phyloP scores from a whole-genome alignment of 371 early-diverging fungal genomes.

The Mucor mucedo region DNA sequence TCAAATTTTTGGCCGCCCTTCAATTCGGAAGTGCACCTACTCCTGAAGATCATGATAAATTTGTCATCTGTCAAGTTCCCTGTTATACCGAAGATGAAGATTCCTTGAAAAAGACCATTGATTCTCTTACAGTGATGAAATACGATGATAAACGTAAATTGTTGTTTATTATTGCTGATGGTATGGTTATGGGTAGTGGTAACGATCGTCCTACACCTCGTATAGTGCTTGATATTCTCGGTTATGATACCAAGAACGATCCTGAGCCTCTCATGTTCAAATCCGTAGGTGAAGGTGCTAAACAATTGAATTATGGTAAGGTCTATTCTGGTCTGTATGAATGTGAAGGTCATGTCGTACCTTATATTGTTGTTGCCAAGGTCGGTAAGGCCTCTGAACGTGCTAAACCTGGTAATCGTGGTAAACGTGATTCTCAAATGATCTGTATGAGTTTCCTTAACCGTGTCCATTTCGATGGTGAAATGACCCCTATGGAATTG shows the following conservation, averaged over 20 bases:
- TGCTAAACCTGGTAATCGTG: slow-evolving; percentile 92
- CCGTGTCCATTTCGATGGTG: slow-evolving; percentile 91
- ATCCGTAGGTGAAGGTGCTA: slow-evolving; percentile 86
- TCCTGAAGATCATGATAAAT: slow-evolving; percentile 89
- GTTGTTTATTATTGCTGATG: slow-evolving; percentile 87
- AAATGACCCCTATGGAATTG: slow-evolving; percentile 88
- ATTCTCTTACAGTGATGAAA: slow-evolving; percentile 84
- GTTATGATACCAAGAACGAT: slow-evolving; percentile 80
- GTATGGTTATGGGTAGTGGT: slow-evolving; percentile 92
- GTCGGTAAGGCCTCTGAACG: slow-evolving; percentile 79
- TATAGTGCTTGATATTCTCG: slow-evolving; percentile 92
- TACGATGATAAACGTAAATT: slow-evolving; percentile 96
- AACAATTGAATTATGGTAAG: slow-evolving; percentile 93
- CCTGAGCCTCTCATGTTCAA: slow-evolving; percentile 91
- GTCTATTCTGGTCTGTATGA: slow-evolving; percentile 97
- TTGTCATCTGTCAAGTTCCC: slow-evolving; percentile 91
- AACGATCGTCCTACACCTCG: slow-evolving; percentile 97
- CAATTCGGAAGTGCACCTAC: slow-evolving; percentile 77
- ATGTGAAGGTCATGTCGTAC: slow-evolving; percentile 82
- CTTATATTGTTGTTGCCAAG: slow-evolving; percentile 94
- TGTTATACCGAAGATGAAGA: slow-evolving; percentile 98
- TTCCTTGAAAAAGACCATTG: slow-evolving; percentile 88
- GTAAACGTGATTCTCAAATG: slow-evolving; percentile 99
- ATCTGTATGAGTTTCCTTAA: slow-evolving; percentile 97
- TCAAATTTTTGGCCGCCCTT: slow-evolving; percentile 91